These are phyloP conservation scores for Scytalidium sp. DNA, from an alignment of 2,329 filamentous ascomycete species.

Conservation along the genomic window DNA sequence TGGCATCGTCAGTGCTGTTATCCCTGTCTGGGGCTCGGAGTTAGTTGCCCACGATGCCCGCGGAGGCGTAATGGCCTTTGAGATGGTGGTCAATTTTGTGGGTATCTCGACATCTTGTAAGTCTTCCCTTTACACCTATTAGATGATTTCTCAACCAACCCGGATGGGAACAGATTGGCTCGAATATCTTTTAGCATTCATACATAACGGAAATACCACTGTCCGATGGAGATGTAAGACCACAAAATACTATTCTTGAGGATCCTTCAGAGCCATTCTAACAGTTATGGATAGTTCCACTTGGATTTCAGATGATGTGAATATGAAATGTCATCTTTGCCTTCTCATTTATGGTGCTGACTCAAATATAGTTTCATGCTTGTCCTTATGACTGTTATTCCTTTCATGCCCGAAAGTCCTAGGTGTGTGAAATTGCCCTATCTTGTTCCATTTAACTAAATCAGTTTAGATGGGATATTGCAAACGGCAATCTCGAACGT, in stretches of 20 bases:
- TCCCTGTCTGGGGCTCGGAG: constrained; percentile 70
- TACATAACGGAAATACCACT: background rate
- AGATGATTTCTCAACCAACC: background rate
- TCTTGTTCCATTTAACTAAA: background rate
- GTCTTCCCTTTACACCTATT: background rate
- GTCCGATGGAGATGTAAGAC: background rate
- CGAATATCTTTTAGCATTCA: background rate
- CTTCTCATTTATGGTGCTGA: background rate
- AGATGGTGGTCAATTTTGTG: constrained; percentile 70
- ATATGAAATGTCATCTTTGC: background rate
- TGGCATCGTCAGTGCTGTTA: constrained; percentile 67
- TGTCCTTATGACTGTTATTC: constrained; percentile 28
- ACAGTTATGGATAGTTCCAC: background rate
- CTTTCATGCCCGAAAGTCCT: constrained; percentile 42
- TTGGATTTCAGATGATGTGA: background rate
- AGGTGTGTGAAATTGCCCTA: background rate
- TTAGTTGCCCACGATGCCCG: constrained; percentile 64
- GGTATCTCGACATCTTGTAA: constrained; percentile 43
- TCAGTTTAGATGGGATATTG: constrained; percentile 1
- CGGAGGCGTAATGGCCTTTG: constrained; percentile 61
- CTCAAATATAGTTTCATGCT: constrained; percentile 22
- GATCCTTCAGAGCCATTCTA: background rate
- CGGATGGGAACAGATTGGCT: background rate
- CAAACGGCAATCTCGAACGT: background rate
- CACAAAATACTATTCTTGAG: background rate